Conservation (phyloP, 2,329 filamentous ascomycete genomes). For the Simplicillium aogashimaense region DNA sequence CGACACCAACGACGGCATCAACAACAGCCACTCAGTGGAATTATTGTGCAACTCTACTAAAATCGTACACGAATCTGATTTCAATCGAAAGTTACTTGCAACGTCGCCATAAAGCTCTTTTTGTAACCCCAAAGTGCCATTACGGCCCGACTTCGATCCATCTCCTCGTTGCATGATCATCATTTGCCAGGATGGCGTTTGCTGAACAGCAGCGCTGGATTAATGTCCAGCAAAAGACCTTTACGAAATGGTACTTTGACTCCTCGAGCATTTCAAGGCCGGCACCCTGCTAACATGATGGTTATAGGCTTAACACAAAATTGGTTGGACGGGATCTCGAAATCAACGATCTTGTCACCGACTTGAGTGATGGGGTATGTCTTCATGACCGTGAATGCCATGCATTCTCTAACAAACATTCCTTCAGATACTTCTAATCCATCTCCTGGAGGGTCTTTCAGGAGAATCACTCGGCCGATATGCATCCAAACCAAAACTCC, state of each 20-base stretch:
- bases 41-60: slow-evolving; percentile 1
- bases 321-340: slow-evolving; percentile 66
- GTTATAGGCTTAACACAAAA: slow-evolving; percentile 84
- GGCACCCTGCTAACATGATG: slow-evolving; percentile 4
- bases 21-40: no score
- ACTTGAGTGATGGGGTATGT: slow-evolving; percentile 89
- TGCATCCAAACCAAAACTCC: slow-evolving; percentile 89
- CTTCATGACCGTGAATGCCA: neutral
- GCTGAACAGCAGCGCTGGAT: slow-evolving; percentile 59
- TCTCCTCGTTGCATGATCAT: neutral
- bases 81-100: neutral
- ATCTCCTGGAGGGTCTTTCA: slow-evolving; percentile 92
- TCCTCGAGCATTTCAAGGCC: neutral
- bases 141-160: no score
- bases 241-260: slow-evolving; percentile 71
- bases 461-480: slow-evolving; percentile 93
- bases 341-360: slow-evolving; percentile 78
- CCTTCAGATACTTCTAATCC: slow-evolving; percentile 77
- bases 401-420: slow-evolving; percentile 8
- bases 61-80: neutral
- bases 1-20: no score
- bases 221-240: slow-evolving; percentile 93
- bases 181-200: slow-evolving; percentile 46
- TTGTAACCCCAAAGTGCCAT: no score
- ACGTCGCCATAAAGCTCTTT: neutral